phyloP scores from a whole-genome alignment of 2,329 filamentous ascomycete genomes.

The Colletotrichum shisoi region DNA sequence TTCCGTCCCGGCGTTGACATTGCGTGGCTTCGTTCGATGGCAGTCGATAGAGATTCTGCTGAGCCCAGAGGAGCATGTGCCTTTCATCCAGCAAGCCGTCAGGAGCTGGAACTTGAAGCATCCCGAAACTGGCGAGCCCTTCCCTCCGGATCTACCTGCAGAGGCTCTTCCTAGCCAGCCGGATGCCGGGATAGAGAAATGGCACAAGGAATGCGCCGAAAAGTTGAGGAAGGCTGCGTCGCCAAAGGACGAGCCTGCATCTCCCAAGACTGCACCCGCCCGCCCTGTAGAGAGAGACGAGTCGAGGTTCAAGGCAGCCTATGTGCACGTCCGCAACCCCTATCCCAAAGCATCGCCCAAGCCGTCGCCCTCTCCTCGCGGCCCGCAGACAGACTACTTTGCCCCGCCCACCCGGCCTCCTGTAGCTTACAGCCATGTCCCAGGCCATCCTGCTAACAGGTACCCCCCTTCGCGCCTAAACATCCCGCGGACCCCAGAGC shows the following conservation, averaged over 20 bases:
- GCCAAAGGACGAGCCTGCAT: constrained; percentile 47
- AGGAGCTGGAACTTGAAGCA: constrained; percentile 78
- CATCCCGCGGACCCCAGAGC: constrained; percentile 45
- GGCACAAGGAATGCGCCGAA: constrained; percentile 82
- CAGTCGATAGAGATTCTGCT: constrained; percentile 89
- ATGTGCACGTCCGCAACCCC: constrained; percentile 48
- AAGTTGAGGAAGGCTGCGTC: constrained; percentile 70
- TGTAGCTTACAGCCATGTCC: constrained; percentile 53
- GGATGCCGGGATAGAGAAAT: constrained; percentile 81
- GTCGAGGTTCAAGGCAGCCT: constrained; percentile 50
- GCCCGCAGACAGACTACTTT: constrained; percentile 46
- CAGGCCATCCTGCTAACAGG: constrained; percentile 53
- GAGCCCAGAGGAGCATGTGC: constrained; percentile 85
- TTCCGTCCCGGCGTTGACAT: constrained; percentile 81
- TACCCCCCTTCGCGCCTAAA: constrained; percentile 46
- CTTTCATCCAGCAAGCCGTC: constrained; percentile 82
- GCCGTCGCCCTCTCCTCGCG: constrained; percentile 40
- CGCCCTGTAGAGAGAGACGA: constrained; percentile 47
- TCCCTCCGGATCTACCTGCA: constrained; percentile 66
- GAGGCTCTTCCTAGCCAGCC: constrained; percentile 74
- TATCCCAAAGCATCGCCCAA: constrained; percentile 44
- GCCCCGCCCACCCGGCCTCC: constrained; percentile 45
- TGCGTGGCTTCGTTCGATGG: constrained; percentile 89
- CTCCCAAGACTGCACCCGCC: constrained; percentile 44
- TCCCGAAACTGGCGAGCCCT: constrained; percentile 74